A percentile compares a stretch with the other conserved stretches of the same genome.
These are phyloP conservation scores for Solanum sejunctum DNA, from an alignment of 257 asterid species.

Conservation along the genomic window DNA sequence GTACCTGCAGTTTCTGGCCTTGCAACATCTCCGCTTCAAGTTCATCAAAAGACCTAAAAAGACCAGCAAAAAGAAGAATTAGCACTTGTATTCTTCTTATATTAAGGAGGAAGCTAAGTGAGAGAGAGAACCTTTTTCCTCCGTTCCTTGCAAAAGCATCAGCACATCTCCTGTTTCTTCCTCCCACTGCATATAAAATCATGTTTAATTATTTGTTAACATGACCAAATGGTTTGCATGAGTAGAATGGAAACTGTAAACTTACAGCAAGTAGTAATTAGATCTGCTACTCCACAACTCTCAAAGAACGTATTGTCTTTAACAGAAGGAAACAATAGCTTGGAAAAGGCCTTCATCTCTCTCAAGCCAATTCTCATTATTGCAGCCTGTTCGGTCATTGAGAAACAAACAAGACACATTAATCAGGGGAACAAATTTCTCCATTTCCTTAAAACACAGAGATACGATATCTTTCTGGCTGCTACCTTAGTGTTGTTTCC, in stretches of 20 bases:
- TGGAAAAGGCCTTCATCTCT: slow-evolving; percentile 90
- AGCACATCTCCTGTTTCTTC: slow-evolving; percentile 87
- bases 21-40: slow-evolving; percentile 89
- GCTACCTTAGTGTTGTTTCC: slow-evolving; percentile 87
- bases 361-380: slow-evolving; percentile 88
- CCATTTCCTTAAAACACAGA: neutral
- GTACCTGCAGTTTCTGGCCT: slow-evolving; percentile 89
- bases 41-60: slow-evolving; percentile 58
- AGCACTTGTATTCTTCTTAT: neutral
- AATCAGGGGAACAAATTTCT: neutral
- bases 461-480: neutral
- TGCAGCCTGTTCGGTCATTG: slow-evolving; percentile 53
- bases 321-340: slow-evolving; percentile 72
- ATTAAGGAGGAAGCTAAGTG: neutral
- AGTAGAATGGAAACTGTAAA: neutral
- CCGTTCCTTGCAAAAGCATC: slow-evolving; percentile 82
- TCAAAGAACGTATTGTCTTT: slow-evolving; percentile 86
- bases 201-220: neutral
- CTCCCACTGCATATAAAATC: slow-evolving; percentile 54
- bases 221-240: neutral
- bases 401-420: neutral
- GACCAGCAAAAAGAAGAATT: neutral
- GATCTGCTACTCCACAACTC: slow-evolving; percentile 95
- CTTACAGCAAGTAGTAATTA: slow-evolving; percentile 93
- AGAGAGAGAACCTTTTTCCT: slow-evolving; percentile 43